These are phyloP conservation scores for Coemansia sp. DNA, from an alignment of 192 early-diverging fungal species.

Conservation along the genomic window DNA sequence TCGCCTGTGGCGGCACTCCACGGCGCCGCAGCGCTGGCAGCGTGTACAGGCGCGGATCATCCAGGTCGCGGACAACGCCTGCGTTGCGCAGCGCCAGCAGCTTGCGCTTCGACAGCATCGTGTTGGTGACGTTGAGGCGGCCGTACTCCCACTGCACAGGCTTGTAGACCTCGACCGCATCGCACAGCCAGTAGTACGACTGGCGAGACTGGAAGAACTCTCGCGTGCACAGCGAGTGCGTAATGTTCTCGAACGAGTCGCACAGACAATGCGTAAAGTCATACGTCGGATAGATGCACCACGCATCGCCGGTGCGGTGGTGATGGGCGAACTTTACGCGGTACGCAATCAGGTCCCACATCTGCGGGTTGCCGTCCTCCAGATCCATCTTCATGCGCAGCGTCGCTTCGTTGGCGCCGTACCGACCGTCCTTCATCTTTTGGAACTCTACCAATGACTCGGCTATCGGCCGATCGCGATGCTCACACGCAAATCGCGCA, in stretches of 20 bases:
- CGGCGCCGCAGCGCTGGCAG: conserved; percentile 92
- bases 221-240: conserved; percentile 96
- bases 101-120: conserved; percentile 97
- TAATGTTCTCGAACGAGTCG: conserved; percentile 99
- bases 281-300: conserved; percentile 99
- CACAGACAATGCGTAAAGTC: conserved; percentile 98
- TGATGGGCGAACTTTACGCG: conserved; percentile 90
- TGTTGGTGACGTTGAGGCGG: conserved; percentile 89
- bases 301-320: conserved; percentile 86
- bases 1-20: conserved; percentile 94
- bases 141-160: conserved; percentile 99
- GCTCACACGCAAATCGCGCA: conserved; percentile 80
- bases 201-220: conserved; percentile 93
- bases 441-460: conserved; percentile 93
- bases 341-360: conserved; percentile 99
- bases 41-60: conserved; percentile 98
- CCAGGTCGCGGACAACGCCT: conserved; percentile 79
- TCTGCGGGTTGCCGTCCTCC: conserved; percentile 95
- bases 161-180: conserved; percentile 98
- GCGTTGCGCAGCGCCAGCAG: conserved; percentile 86
- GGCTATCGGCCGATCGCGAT: conserved; percentile 87
- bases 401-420: conserved; percentile 84
- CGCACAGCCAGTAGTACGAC: conserved; percentile 99
- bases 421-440: conserved; percentile 98
- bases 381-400: conserved; percentile 99